A percentile compares a stretch with the other conserved stretches of the same genome.
Conservation (phyloP, 164 flowering plant genomes). For the Brasenia schreberi region DNA sequence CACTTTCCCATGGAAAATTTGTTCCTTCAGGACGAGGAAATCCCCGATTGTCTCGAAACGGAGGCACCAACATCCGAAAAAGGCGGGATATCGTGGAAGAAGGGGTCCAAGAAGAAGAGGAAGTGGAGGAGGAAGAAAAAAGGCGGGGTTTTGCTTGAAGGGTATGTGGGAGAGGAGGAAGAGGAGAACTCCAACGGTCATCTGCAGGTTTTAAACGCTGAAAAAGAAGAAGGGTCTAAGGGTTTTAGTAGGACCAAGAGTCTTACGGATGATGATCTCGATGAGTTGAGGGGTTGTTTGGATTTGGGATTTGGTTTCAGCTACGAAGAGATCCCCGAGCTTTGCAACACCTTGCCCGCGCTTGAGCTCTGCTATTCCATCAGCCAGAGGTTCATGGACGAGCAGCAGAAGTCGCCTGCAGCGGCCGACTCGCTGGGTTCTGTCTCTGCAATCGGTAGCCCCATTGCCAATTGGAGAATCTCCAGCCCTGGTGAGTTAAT, state of each 20-base stretch:
- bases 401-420: conserved; percentile 28
- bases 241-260: conserved; percentile 44
- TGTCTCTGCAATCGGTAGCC: conserved; percentile 16
- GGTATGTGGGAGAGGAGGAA: conserved; percentile 37
- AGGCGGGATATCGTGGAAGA: background rate
- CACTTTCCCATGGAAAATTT: background rate
- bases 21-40: no score
- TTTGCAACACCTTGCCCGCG: conserved; percentile 78
- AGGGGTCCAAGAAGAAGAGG: conserved; percentile 1
- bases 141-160: conserved; percentile 57
- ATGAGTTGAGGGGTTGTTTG: conserved; percentile 74
- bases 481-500: conserved; percentile 66
- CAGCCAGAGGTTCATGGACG: conserved; percentile 68
- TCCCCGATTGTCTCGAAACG: background rate
- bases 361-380: conserved; percentile 86
- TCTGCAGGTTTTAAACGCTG: no score
- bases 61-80: background rate
- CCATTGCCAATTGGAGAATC: conserved; percentile 77
- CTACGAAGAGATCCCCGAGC: conserved; percentile 86
- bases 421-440: conserved; percentile 8
- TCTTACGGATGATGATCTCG: conserved; percentile 66
- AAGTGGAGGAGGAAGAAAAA: conserved; percentile 31
- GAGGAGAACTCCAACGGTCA: conserved; percentile 22
- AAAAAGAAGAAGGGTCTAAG: conserved; percentile 1
- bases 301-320: conserved; percentile 76